Evolutionary conservation across 495 filamentous ascomycete genomes (phyloP).

Genomic region (Talaromyces borbonicus): DNA sequence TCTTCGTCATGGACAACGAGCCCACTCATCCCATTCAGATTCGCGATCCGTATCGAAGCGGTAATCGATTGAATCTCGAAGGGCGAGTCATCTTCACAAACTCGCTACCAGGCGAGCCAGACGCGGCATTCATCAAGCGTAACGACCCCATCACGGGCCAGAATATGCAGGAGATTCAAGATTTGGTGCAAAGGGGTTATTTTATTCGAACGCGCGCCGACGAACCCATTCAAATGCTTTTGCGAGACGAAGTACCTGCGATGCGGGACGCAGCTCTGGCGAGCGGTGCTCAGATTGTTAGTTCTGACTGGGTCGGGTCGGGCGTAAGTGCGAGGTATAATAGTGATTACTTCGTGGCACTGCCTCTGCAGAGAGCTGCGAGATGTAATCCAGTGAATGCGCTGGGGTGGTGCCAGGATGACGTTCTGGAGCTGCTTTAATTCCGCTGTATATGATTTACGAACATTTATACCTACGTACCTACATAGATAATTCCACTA

Average conservation of each 20-base stretch:
- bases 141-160: slow-evolving; percentile 2
- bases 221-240: slow-evolving; percentile 7
- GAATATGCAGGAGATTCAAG: slow-evolving; percentile 4
- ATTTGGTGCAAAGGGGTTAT: slow-evolving; percentile 4
- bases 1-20: slow-evolving; percentile 9
- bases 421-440: background rate
- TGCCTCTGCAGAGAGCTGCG: background rate
- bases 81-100: slow-evolving; percentile 8
- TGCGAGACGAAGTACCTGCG: background rate
- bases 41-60: slow-evolving; percentile 6
- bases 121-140: slow-evolving; percentile 7
- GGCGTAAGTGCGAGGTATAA: slow-evolving; percentile 6
- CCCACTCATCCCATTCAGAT: slow-evolving; percentile 6
- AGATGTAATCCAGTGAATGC: slow-evolving; percentile 7
- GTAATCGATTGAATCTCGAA: background rate
- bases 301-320: slow-evolving; percentile 3
- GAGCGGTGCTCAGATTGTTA: slow-evolving; percentile 7
- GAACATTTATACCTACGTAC: no score
- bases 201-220: slow-evolving; percentile 6
- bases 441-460: no score
- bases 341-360: slow-evolving; percentile 5
- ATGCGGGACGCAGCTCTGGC: slow-evolving; percentile 5
- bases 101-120: slow-evolving; percentile 3
- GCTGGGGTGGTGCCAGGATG: background rate
- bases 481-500: no score